Base-by-base conservation (phyloP, 192 early-diverging fungal genomes). In the Phycomyces nitens region DNA sequence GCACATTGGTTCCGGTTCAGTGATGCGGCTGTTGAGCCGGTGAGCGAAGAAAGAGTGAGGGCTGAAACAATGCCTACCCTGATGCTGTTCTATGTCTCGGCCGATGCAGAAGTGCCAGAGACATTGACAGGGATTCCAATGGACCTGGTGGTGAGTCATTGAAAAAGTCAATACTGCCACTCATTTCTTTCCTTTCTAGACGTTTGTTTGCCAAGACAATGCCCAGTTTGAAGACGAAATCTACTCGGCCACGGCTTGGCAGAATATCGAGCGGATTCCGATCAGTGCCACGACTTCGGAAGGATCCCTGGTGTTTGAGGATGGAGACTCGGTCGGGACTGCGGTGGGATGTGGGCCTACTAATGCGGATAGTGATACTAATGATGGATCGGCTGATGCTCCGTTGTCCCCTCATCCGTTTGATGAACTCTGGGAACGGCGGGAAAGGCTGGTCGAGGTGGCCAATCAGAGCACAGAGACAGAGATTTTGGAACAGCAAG, bases 1-100 rank as follows among this genome's bases (percentile, higher is more conserved):
- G 23, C 54, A 26, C 50, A 50, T 2, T 75, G 73, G 73, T 66
- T 70, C 26, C 64, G 58, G 23, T 75, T 69, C 54, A 62, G 68
- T 47, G 73, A 75, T 62, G 64, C 73, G 3, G 26, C 29, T 3
- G 68, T 75, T 44, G 50, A 42, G 8, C 7, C 53, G 11, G 59
- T 54, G 12, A 70, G 64, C 1, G 60, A 58, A 42, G 68, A 66
- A 14, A 64, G 62, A 8, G 68, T 70, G 0, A 38, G 57, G 10
- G 47, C 26, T 41, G 73, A 75, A 5, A 6, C 21, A 0, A 42
- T 29, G 5, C 23, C 15, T 47, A 60, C 60, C n/a, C 61, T 63
- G 41, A 42, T 60, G 15, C 20, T 69, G 23, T 23, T 69, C 18
- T 69, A 69, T 62, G 53, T n/a, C 6, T 53, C 42, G 26, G 26